Evolutionary conservation across 139 green algal species (phyloP).

Genomic region (Chlamydomonas eustigma): DNA sequence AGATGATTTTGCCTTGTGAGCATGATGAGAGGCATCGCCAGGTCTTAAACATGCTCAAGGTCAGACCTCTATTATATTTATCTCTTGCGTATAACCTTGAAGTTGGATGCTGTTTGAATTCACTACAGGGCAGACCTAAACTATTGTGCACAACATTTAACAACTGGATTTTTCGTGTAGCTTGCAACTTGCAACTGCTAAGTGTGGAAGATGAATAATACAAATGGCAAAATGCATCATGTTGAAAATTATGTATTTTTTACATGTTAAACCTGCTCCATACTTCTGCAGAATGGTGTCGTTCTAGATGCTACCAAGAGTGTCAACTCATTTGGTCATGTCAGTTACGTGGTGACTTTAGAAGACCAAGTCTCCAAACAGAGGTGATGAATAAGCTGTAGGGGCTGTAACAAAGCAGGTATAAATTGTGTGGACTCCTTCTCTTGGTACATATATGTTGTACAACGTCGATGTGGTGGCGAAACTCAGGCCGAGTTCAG

Average conservation of each 20-base stretch:
- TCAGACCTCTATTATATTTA: no score
- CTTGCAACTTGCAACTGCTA: no score
- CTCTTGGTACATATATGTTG: neutral
- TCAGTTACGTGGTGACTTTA: slow-evolving; percentile 1
- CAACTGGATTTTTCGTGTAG: no score
- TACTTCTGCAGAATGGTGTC: neutral
- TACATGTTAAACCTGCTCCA: no score
- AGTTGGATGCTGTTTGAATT: no score
- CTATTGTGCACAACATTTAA: no score
- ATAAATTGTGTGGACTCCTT: neutral
- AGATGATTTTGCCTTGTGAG: neutral
- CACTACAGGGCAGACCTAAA: no score
- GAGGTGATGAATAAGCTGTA: neutral
- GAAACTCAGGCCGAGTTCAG: neutral
- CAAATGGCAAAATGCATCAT: no score
- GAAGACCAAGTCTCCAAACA: neutral
- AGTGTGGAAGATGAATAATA: no score
- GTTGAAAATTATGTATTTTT: neutral
- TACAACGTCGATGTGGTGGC: neutral
- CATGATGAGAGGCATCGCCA: neutral
- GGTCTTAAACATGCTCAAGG: neutral
- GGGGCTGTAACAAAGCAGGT: neutral
- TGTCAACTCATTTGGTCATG: neutral
- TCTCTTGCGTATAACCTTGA: no score
- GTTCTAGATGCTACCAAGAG: slow-evolving; percentile 3